Conservation (phyloP, 345 rosid species). For the Theobroma cacao region DNA sequence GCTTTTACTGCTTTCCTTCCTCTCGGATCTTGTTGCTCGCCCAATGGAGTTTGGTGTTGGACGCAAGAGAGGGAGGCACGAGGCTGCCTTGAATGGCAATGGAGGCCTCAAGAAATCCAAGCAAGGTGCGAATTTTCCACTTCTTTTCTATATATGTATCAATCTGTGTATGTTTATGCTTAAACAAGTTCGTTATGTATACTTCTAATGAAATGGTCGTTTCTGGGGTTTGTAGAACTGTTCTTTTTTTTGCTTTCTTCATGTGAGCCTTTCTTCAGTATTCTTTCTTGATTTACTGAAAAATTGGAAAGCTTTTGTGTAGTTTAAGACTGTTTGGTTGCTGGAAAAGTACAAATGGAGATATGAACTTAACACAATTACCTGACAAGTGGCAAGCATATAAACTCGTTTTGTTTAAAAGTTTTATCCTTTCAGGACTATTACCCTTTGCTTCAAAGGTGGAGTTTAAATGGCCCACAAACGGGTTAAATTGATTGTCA, state of each 20-base stretch:
- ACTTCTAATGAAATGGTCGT: background rate
- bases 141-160: background rate
- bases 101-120: slow-evolving; percentile 56
- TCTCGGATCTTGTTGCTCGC: slow-evolving; percentile 18
- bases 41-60: slow-evolving; percentile 44
- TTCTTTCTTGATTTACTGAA: background rate
- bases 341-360: background rate
- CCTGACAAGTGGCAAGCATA: background rate
- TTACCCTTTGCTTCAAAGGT: background rate
- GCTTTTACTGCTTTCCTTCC: background rate
- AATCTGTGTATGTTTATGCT: background rate
- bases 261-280: background rate
- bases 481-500: background rate
- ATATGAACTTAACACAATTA: background rate
- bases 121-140: slow-evolving; percentile 39
- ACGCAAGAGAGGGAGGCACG: slow-evolving; percentile 51
- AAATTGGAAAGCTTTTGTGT: background rate
- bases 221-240: background rate
- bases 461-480: background rate
- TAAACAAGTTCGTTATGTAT: background rate
- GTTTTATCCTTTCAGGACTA: background rate
- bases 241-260: too few species aligned
- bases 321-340: background rate
- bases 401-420: background rate
- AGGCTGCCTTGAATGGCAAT: slow-evolving; percentile 42